A percentile compares a stretch with the other conserved stretches of the same genome.
phyloP scores from a whole-genome alignment of 2,329 filamentous ascomycete genomes.

The Thermomyces lanuginosus region DNA sequence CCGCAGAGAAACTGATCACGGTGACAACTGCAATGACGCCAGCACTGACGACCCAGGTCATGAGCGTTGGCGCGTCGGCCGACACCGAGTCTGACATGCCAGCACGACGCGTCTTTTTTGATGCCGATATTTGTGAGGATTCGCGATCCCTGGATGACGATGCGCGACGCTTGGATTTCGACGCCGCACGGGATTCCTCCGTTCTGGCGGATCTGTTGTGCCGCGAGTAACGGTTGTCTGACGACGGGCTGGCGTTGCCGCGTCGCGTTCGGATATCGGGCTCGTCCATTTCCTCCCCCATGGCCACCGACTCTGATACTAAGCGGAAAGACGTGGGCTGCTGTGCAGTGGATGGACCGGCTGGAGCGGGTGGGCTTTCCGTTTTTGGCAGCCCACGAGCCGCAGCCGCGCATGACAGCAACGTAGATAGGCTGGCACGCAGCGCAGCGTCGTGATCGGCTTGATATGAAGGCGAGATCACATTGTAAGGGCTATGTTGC shows the following conservation, averaged over 20 bases:
- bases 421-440: conserved; percentile 79
- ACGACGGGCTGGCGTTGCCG: conserved; percentile 9
- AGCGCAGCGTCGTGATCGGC: conserved; percentile 87
- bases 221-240: conserved; percentile 11
- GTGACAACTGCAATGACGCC: conserved; percentile 48
- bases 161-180: conserved; percentile 18
- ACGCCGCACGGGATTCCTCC: conserved; percentile 6
- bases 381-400: conserved; percentile 63
- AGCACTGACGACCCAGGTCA: conserved; percentile 50
- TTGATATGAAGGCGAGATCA: conserved; percentile 58
- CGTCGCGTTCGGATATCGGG: conserved; percentile 5
- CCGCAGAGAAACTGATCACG: conserved; percentile 48
- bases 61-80: conserved; percentile 40
- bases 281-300: conserved; percentile 27
- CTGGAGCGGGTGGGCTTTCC: conserved; percentile 16
- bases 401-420: conserved; percentile 86
- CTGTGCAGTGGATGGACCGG: conserved; percentile 12
- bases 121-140: conserved; percentile 12
- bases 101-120: conserved; percentile 21
- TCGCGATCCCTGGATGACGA: conserved; percentile 25
- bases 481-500: conserved; percentile 45
- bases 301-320: conserved; percentile 43
- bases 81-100: conserved; percentile 16
- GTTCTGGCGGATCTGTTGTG: conserved; percentile 12
- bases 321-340: conserved; percentile 38